Base-by-base conservation (phyloP, 306 rosid genomes). In the Rosa multiflora region DNA sequence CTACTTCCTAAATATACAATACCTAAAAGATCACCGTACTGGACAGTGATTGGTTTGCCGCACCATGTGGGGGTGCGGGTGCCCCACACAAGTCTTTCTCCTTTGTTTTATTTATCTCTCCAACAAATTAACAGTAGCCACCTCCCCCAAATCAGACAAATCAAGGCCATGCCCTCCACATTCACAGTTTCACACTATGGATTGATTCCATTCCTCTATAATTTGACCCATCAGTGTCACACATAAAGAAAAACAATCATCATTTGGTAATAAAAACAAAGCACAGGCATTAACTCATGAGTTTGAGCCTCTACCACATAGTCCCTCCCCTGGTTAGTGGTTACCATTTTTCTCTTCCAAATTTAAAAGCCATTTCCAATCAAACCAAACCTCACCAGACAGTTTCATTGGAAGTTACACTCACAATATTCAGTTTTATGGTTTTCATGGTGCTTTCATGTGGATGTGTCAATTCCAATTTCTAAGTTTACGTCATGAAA, bases 141-240 rank as follows among this genome's bases (percentile, higher is more conserved):
- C 88, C 86, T 81, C 72, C 85, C 88, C 83, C 78, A 29, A 82
- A 83, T 66, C 72, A 47, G 73, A 88, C 90, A 87, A 88, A 79
- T 44, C 5, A 8, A 11, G 71, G 66, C 73, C 86, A 86, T 73
- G 46, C 82, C 83, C 21, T 40, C 52, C 56, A 21, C 46, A 47
- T n/a, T 15, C 59, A 37, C 59, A 42, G 17, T 17, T 29, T 29
- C 44, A 37, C 59, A 42, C 23, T 17, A 53, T 43, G 40, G 20
- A 56, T 40, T 6, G 20, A 18, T 59, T 48, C 67, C 56, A 46
- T 40, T 39, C 56, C 9, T 18, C 37, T 5, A 37, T 39, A 8
- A 40, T 62, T 63, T 64, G 79, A 86, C 72, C 70, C 55, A 48
- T 82, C 84, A 72, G 35, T 66, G 80, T 82, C 91, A 80, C 59